phyloP scores from a whole-genome alignment of 192 early-diverging fungal genomes.

The Coemansia erecta region DNA sequence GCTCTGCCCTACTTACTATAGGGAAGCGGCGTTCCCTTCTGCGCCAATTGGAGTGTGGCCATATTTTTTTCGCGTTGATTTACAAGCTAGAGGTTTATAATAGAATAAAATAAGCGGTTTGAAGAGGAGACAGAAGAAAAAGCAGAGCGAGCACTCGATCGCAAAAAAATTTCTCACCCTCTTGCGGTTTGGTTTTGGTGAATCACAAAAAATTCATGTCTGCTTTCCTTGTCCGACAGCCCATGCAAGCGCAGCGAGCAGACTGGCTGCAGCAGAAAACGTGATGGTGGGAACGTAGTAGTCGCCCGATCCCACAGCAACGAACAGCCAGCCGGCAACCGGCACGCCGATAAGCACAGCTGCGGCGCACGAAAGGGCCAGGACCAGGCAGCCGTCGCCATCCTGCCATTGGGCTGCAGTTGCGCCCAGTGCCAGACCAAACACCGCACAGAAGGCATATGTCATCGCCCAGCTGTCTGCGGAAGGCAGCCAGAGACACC shows the following conservation, averaged over 20 bases:
- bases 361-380: neutral
- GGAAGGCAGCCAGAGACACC: conserved; percentile 33
- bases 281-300: conserved; percentile 14
- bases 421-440: conserved; percentile 18
- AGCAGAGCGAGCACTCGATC: neutral
- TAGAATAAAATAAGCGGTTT: neutral
- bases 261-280: conserved; percentile 13
- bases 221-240: neutral
- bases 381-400: neutral
- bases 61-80: conserved; percentile 52
- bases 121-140: conserved; percentile 5
- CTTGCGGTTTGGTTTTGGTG: neutral
- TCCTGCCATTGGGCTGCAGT: neutral
- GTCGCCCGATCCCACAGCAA: conserved; percentile 5
- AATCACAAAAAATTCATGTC: neutral
- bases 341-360: conserved; percentile 9
- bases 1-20: conserved; percentile 44
- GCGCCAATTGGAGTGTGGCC: conserved; percentile 57
- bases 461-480: conserved; percentile 12
- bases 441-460: conserved; percentile 12
- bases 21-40: conserved; percentile 56
- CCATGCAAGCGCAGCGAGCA: conserved; percentile 2
- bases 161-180: neutral
- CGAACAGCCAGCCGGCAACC: conserved; percentile 17
- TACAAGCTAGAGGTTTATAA: neutral